A percentile compares a stretch with the other conserved stretches of the same genome.
phyloP scores from a whole-genome alignment of 306 rosid genomes.

The Gastrolobium bilobum region DNA sequence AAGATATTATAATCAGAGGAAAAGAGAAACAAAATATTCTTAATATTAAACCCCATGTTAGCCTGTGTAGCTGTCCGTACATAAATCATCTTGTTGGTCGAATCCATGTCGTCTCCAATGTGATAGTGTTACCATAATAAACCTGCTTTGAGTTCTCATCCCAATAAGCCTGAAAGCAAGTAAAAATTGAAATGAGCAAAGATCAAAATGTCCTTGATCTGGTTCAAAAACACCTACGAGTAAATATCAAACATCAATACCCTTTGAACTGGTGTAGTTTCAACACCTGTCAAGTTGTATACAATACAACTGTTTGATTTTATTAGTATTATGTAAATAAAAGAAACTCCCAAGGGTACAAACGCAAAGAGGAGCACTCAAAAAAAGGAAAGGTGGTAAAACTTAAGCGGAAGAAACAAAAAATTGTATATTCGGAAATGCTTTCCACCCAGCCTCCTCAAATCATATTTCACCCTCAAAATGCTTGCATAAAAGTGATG shows the following conservation, averaged over 20 bases:
- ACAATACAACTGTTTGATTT: not conserved
- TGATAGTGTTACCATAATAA: conserved; percentile 78
- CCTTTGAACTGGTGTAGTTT: not conserved
- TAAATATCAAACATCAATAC: not conserved
- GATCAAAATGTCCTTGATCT: conserved; percentile 32
- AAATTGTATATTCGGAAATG: not conserved
- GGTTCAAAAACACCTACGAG: not conserved
- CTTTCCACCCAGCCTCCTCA: conserved; percentile 34
- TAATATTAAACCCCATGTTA: conserved; percentile 21
- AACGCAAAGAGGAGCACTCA: conserved; percentile 1
- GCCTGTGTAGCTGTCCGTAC: not conserved
- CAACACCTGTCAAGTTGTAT: conserved; percentile 14
- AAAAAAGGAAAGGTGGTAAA: not conserved
- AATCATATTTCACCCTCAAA: conserved; percentile 23
- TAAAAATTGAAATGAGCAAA: not conserved
- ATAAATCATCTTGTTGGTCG: conserved; percentile 44
- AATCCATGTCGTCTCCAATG: conserved; percentile 87
- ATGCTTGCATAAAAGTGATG: conserved; percentile 3
- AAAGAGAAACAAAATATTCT: conserved; percentile 5
- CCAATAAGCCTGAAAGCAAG: conserved; percentile 75
- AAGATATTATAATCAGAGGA: not conserved
- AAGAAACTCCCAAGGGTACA: not conserved
- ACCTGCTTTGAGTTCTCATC: conserved; percentile 84
- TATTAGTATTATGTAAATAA: not conserved
- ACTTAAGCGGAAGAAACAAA: conserved; percentile 7